phyloP scores from a whole-genome alignment of 2,329 filamentous ascomycete species.

The Huntiella omanensis region DNA sequence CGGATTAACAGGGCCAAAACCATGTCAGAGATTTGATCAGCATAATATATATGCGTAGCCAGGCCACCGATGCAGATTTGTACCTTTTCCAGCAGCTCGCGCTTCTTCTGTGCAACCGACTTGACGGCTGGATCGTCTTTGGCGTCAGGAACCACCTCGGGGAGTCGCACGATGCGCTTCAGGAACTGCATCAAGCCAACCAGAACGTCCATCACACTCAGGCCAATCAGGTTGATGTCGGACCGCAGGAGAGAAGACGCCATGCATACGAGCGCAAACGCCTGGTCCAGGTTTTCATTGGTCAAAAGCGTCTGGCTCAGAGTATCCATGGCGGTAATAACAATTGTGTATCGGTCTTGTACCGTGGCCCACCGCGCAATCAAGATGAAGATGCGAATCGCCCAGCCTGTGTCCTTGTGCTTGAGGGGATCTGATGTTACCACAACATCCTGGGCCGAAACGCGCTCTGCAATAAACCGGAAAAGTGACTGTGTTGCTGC shows the following conservation, averaged over 20 bases:
- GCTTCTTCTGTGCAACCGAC: constrained; percentile 26
- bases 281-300: constrained; percentile 53
- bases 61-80: constrained; percentile 77
- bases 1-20: constrained; percentile 60
- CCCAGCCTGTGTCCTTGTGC: constrained; percentile 47
- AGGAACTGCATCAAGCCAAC: constrained; percentile 72
- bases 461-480: constrained; percentile 48
- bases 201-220: constrained; percentile 91
- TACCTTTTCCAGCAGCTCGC: constrained; percentile 49
- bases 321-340: constrained; percentile 63
- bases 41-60: constrained; percentile 90
- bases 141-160: constrained; percentile 18
- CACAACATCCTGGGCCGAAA: constrained; percentile 31
- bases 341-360: constrained; percentile 80
- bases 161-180: constrained; percentile 53
- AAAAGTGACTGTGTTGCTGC: constrained; percentile 56
- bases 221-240: constrained; percentile 78
- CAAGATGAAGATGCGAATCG: constrained; percentile 61
- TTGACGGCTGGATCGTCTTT: constrained; percentile 18
- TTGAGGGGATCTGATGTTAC: constrained; percentile 29
- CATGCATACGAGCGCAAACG: constrained; percentile 58
- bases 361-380: constrained; percentile 79
- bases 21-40: constrained; percentile 92
- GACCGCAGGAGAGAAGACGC: constrained; percentile 71
- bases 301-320: constrained; percentile 48